A percentile compares a stretch with the other conserved stretches of the same genome.
Evolutionary conservation across 1,139 yeast genomes (phyloP).

Genomic region (Kodamaea sp.): DNA sequence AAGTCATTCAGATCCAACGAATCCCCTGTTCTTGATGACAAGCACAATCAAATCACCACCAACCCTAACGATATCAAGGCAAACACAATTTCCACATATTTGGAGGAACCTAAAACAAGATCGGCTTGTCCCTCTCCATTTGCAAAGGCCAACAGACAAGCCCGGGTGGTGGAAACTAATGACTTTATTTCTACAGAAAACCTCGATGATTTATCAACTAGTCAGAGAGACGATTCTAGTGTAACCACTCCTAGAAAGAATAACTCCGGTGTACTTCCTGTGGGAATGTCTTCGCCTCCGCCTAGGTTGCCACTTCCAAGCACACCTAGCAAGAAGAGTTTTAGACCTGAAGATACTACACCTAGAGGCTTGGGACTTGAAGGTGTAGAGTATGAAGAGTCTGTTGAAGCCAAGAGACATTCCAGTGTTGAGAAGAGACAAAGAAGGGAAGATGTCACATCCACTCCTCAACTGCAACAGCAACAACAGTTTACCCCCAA

Average conservation of each 20-base stretch:
- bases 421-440: conserved; percentile 6
- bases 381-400: conserved; percentile 30
- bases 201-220: conserved; percentile 16
- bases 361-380: conserved; percentile 46
- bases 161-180: conserved; percentile 46
- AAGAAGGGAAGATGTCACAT: conserved; percentile 5
- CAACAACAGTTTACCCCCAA: conserved; percentile 5
- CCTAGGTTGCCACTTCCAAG: conserved; percentile 36
- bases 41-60: conserved; percentile 3
- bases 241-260: conserved; percentile 21
- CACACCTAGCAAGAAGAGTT: conserved; percentile 16
- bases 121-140: conserved; percentile 42
- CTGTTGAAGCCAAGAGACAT: conserved; percentile 6
- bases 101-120: conserved; percentile 23
- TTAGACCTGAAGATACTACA: conserved; percentile 18
- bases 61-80: conserved; percentile 6
- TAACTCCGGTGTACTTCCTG: conserved; percentile 6
- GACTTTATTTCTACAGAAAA: conserved; percentile 26
- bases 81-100: conserved; percentile 13
- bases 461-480: conserved; percentile 12
- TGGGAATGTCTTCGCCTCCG: conserved; percentile 33
- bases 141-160: conserved; percentile 49
- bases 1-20: background rate
- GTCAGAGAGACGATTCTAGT: conserved; percentile 8
- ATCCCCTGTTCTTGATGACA: background rate